These are phyloP conservation scores for Brachypodium distachyon DNA, from an alignment of 202 grass and related monocot species.

Conservation along the genomic window DNA sequence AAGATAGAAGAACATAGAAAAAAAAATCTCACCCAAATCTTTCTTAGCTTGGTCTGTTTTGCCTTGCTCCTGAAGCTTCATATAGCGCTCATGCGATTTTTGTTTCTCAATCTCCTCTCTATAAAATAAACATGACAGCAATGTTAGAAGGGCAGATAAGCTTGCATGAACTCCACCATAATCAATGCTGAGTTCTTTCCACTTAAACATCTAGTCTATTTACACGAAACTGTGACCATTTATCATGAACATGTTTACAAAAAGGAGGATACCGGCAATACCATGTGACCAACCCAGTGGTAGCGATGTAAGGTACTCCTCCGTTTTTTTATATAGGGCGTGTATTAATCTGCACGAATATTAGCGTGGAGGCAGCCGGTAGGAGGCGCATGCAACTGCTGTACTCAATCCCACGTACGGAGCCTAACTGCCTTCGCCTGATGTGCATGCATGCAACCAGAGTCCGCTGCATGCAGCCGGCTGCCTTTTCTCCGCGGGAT, in stretches of 20 bases:
- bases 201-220: not conserved
- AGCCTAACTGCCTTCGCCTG: too few relatives aligned
- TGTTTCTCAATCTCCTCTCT: slow-evolving; percentile 98
- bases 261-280: not conserved
- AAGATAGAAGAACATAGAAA: not conserved
- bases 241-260: not conserved
- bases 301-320: too few relatives aligned
- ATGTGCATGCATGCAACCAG: too few relatives aligned
- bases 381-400: too few relatives aligned
- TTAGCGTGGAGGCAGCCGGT: too few relatives aligned
- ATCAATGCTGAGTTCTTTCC: not conserved
- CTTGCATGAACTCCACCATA: not conserved
- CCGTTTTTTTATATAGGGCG: too few relatives aligned
- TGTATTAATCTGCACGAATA: too few relatives aligned
- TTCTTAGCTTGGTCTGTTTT: slow-evolving; percentile 93
- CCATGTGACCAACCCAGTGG: too few relatives aligned
- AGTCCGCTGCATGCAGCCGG: too few relatives aligned
- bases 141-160: not conserved
- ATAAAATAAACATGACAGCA: slow-evolving; percentile 11
- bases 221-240: not conserved
- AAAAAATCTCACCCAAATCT: slow-evolving; percentile 74
- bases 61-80: slow-evolving; percentile 98
- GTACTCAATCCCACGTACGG: too few relatives aligned
- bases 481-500: too few relatives aligned
- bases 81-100: slow-evolving; percentile 90